phyloP scores from a whole-genome alignment of 1,139 yeast genomes.

The Diutina scorzettiae region DNA sequence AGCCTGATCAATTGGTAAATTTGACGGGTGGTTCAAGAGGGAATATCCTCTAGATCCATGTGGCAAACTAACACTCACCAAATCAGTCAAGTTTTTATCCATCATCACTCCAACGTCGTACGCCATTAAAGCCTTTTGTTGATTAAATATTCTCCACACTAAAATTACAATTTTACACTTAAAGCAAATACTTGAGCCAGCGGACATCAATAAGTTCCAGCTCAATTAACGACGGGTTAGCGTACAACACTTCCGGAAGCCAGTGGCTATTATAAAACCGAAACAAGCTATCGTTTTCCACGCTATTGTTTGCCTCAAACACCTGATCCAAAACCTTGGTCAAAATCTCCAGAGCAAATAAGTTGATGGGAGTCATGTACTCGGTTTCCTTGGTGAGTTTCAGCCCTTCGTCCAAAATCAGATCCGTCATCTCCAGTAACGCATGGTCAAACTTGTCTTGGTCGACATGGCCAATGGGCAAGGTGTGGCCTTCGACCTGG shows the following conservation, averaged over 20 bases:
- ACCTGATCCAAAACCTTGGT: constrained; percentile 21
- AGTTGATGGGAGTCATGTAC: constrained; percentile 16
- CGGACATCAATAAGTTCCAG: constrained; percentile 21
- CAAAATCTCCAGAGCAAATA: constrained; percentile 20
- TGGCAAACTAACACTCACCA: too few species aligned
- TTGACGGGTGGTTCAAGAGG: too few species aligned
- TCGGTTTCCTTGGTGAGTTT: constrained; percentile 12
- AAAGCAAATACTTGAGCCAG: constrained; percentile 32
- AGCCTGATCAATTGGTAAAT: too few species aligned
- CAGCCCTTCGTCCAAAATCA: constrained; percentile 15
- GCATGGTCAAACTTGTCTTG: constrained; percentile 20
- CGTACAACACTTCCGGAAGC: constrained; percentile 30
- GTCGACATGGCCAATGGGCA: constrained; percentile 26
- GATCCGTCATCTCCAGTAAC: constrained; percentile 16
- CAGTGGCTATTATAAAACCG: constrained; percentile 28
- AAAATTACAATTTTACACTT: too few species aligned
- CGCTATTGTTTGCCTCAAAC: constrained; percentile 17
- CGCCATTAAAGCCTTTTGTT: too few species aligned
- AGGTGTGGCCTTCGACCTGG: not conserved
- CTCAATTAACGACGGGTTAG: constrained; percentile 31
- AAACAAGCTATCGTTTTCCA: constrained; percentile 20
- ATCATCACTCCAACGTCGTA: too few species aligned
- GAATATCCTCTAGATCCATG: too few species aligned
- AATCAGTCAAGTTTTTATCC: too few species aligned
- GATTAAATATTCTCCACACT: too few species aligned